Evolutionary conservation across 2,329 filamentous ascomycete genomes (phyloP).

Genomic region (Akanthomyces uredinophilus): DNA sequence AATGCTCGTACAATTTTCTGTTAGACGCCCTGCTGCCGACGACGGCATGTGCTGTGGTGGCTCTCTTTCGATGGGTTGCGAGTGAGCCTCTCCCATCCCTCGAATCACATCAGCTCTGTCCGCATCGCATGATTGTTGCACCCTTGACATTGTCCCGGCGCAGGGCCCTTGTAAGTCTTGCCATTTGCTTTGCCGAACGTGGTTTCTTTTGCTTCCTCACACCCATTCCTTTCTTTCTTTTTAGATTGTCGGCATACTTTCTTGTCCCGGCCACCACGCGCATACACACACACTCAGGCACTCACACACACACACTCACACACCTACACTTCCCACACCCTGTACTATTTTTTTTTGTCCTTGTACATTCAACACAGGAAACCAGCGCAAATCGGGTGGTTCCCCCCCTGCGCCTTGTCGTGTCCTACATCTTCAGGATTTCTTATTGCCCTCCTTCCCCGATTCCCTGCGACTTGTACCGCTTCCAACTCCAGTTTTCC

Average conservation of each 20-base stretch:
- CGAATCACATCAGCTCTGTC: not conserved
- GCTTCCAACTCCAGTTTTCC: constrained; percentile 2
- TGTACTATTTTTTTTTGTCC: not conserved
- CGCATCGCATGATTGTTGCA: not conserved
- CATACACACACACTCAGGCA: not conserved
- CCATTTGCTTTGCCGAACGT: not conserved
- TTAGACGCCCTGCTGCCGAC: not conserved
- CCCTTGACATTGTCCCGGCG: not conserved
- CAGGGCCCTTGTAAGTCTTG: not conserved
- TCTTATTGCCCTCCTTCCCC: not conserved
- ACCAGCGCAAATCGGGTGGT: not conserved
- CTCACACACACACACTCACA: not conserved
- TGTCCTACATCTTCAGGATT: not conserved
- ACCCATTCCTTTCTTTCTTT: too few species aligned
- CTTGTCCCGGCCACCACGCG: not conserved
- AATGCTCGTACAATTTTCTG: too few species aligned
- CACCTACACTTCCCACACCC: not conserved
- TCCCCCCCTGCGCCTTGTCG: not conserved
- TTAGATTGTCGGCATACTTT: not conserved
- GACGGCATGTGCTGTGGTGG: too few species aligned
- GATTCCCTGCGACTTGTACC: not conserved
- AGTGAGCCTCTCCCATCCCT: not conserved
- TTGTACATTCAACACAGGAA: not conserved
- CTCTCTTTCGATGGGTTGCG: too few species aligned
- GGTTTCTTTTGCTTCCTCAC: too few species aligned